Conservation (phyloP, 176 grass and related monocot genomes). For the Pharus latifolius region DNA sequence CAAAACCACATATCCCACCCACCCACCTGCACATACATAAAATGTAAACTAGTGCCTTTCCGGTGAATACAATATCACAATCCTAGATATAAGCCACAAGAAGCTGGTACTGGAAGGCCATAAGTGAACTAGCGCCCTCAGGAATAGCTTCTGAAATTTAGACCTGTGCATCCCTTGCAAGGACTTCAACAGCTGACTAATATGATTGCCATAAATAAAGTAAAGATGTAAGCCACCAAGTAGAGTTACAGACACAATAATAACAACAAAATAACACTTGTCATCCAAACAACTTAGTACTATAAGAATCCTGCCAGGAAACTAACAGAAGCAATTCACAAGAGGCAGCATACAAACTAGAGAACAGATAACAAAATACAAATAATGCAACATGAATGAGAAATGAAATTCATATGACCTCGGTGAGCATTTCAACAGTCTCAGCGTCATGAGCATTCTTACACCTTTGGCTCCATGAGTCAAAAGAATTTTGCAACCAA, state of each 20-base stretch:
- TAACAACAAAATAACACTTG: too few species aligned
- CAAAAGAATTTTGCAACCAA: conserved; percentile 57
- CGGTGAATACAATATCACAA: neutral
- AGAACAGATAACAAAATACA: neutral
- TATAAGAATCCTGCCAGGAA: neutral
- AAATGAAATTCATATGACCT: conserved; percentile 47
- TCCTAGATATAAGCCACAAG: neutral
- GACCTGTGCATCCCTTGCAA: neutral
- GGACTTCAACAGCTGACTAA: neutral
- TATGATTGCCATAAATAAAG: neutral
- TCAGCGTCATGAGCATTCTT: conserved; percentile 39
- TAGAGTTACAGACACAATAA: too few species aligned
- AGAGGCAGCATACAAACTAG: neutral
- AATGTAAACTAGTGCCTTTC: neutral
- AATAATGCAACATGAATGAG: neutral
- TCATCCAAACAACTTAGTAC: neutral
- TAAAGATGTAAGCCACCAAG: neutral
- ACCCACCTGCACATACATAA: neutral
- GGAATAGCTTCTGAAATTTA: neutral
- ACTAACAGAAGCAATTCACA: neutral
- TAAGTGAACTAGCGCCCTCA: neutral
- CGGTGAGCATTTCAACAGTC: conserved; percentile 65
- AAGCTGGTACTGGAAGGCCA: neutral
- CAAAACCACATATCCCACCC: neutral
- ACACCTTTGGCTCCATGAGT: conserved; percentile 62